Conservation (phyloP, 352 stramenopile species). For the Sclerospora graminicola region DNA sequence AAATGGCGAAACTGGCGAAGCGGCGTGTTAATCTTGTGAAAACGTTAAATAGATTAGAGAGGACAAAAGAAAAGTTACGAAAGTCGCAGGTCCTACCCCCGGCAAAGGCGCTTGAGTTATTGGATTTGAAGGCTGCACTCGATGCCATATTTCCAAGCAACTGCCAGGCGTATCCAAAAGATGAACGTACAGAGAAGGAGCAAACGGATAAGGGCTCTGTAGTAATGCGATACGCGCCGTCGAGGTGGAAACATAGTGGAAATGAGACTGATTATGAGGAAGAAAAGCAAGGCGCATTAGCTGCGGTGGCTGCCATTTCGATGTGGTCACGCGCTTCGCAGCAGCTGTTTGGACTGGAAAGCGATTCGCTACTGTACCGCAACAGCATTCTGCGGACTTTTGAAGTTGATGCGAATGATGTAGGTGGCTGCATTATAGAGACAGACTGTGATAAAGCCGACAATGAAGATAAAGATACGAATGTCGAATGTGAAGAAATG, state of each 20-base stretch:
- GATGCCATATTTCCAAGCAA: constrained; percentile 19
- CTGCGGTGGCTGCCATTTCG: constrained; percentile 12
- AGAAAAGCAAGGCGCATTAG: constrained; percentile 6
- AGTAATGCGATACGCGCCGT: constrained; percentile 9
- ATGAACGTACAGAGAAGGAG: constrained; percentile 1
- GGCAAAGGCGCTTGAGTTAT: constrained; percentile 15
- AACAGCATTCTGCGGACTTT: constrained; percentile 20
- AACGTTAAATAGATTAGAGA: constrained; percentile 37
- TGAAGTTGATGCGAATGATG: constrained; percentile 2
- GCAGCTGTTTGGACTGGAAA: constrained; percentile 15
- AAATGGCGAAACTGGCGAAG: constrained; percentile 40
- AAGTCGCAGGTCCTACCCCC: constrained; percentile 29
- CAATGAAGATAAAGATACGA: not conserved
- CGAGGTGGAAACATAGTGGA: constrained; percentile 3
- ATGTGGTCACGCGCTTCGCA: constrained; percentile 30
- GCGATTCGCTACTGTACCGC: constrained; percentile 21
- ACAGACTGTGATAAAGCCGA: not conserved
- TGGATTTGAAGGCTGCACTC: constrained; percentile 19
- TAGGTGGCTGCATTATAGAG: not conserved
- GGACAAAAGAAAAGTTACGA: constrained; percentile 30
- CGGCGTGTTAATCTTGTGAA: constrained; percentile 32
- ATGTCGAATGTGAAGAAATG: constrained; percentile 3
- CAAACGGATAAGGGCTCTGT: constrained; percentile 1
- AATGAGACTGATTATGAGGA: constrained; percentile 6
- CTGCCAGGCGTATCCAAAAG: not conserved